These are phyloP conservation scores for Leptodermis oblonga DNA, from an alignment of 257 asterid species.

Conservation along the genomic window DNA sequence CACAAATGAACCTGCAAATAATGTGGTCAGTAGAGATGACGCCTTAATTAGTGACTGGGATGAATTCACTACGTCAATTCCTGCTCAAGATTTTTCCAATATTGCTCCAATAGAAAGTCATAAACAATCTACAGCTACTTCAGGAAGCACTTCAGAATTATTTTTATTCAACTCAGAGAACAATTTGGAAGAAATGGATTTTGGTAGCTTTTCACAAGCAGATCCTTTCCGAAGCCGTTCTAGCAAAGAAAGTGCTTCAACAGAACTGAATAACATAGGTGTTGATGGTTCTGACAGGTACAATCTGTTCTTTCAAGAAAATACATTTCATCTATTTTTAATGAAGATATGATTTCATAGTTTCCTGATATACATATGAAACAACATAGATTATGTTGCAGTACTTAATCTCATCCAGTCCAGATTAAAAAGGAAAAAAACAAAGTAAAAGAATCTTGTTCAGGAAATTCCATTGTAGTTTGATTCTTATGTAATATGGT, in stretches of 20 bases:
- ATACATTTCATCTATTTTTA: background rate
- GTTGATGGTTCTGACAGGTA: slow-evolving; percentile 52
- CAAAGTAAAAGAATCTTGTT: background rate
- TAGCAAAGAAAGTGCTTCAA: slow-evolving; percentile 26
- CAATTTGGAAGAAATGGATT: slow-evolving; percentile 36
- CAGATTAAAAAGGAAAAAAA: background rate
- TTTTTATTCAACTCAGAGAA: slow-evolving; percentile 39
- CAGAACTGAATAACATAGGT: too few species aligned
- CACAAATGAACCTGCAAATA: slow-evolving; percentile 26
- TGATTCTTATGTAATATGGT: background rate
- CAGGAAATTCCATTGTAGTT: background rate
- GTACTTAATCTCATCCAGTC: background rate
- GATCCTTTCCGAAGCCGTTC: slow-evolving; percentile 34
- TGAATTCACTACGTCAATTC: slow-evolving; percentile 55
- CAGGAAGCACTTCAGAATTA: slow-evolving; percentile 31
- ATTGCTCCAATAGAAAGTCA: slow-evolving; percentile 30
- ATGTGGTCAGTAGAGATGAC: slow-evolving; percentile 23
- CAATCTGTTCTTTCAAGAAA: slow-evolving; percentile 10
- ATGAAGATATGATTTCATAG: background rate
- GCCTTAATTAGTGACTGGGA: slow-evolving; percentile 58
- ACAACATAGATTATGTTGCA: background rate
- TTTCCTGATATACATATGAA: background rate
- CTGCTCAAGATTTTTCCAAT: slow-evolving; percentile 32
- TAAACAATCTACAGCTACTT: slow-evolving; percentile 28
- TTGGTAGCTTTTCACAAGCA: slow-evolving; percentile 43